Percentiles rank a stretch among this genome's conserved stretches.
Evolutionary conservation across 2,329 filamentous ascomycete species (phyloP).

Genomic region (Aureobasidium sp.): DNA sequence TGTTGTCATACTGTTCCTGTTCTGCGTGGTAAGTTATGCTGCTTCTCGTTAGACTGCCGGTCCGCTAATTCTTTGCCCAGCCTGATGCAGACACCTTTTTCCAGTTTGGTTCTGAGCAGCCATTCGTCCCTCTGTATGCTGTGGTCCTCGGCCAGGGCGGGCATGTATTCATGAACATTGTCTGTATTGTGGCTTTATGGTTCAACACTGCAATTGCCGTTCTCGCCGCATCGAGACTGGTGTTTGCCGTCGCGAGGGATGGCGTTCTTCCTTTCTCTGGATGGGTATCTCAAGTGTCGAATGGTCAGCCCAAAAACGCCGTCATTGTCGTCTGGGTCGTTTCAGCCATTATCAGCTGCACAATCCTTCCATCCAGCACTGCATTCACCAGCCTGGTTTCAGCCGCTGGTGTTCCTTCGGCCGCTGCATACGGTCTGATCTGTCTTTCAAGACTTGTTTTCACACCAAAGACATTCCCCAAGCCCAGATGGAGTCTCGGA

Average conservation of each 20-base stretch:
- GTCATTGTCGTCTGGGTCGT: slow-evolving; percentile 53
- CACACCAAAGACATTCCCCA: slow-evolving; percentile 31
- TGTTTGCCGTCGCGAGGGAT: slow-evolving; percentile 57
- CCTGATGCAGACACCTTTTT: slow-evolving; percentile 49
- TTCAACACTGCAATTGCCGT: slow-evolving; percentile 56
- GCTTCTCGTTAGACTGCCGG: neutral
- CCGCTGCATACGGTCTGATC: slow-evolving; percentile 39
- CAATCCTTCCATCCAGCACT: slow-evolving; percentile 48
- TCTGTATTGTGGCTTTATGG: slow-evolving; percentile 42
- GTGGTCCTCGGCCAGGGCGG: slow-evolving; percentile 49
- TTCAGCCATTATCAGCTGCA: slow-evolving; percentile 50
- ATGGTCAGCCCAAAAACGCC: slow-evolving; percentile 54
- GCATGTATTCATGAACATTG: slow-evolving; percentile 54
- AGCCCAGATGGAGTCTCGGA: slow-evolving; percentile 32
- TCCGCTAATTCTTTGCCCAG: slow-evolving; percentile 13
- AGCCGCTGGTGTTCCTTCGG: slow-evolving; percentile 35
- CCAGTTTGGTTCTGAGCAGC: slow-evolving; percentile 49
- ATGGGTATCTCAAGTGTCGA: slow-evolving; percentile 50
- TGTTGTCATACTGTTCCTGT: slow-evolving; percentile 53
- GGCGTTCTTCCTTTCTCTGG: slow-evolving; percentile 53
- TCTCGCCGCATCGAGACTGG: slow-evolving; percentile 53
- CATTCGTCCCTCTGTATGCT: slow-evolving; percentile 54
- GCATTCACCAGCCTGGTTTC: slow-evolving; percentile 35
- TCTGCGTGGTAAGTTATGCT: slow-evolving; percentile 37
- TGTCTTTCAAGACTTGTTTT: slow-evolving; percentile 33